These are phyloP conservation scores for Teratosphaeria epicoccoides DNA, from an alignment of 2,329 filamentous ascomycete species.

Conservation along the genomic window DNA sequence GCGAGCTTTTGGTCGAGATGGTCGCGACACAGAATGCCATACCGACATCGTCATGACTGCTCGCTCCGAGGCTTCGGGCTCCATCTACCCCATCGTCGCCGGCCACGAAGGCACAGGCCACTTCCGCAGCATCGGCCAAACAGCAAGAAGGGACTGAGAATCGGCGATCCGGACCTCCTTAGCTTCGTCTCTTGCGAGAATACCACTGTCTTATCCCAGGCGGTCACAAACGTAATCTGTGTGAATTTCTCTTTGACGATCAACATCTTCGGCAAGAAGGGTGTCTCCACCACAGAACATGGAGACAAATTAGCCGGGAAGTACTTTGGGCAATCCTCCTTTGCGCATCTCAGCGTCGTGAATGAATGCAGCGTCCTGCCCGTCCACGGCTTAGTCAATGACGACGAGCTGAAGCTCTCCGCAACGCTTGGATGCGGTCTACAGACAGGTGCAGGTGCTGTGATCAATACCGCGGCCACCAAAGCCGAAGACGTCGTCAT, in stretches of 20 bases:
- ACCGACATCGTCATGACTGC: slow-evolving; percentile 17
- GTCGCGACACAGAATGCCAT: slow-evolving; percentile 19
- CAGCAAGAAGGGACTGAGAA: slow-evolving; percentile 9
- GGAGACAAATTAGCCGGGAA: slow-evolving; percentile 12
- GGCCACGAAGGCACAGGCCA: slow-evolving; percentile 14
- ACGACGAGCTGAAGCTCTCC: slow-evolving; percentile 17
- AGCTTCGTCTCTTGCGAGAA: slow-evolving; percentile 13
- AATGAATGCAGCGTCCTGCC: slow-evolving; percentile 15
- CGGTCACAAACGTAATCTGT: slow-evolving; percentile 9
- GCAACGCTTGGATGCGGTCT: slow-evolving; percentile 19
- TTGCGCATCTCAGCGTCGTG: slow-evolving; percentile 15
- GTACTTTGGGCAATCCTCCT: slow-evolving; percentile 19
- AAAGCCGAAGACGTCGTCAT: slow-evolving; percentile 12
- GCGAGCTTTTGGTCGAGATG: slow-evolving; percentile 19
- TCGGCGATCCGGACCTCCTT: slow-evolving; percentile 17
- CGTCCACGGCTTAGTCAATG: slow-evolving; percentile 4
- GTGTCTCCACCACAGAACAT: slow-evolving; percentile 10
- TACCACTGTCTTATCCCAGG: not conserved
- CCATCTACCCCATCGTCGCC: not conserved
- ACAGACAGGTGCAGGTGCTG: slow-evolving; percentile 18
- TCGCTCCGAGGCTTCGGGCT: not conserved
- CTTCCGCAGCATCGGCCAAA: slow-evolving; percentile 32
- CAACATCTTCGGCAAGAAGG: slow-evolving; percentile 11
- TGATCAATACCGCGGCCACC: slow-evolving; percentile 17
- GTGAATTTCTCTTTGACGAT: slow-evolving; percentile 3